Evolutionary conservation across 306 rosid species (phyloP).

Genomic region (Oemleria cerasiformis): DNA sequence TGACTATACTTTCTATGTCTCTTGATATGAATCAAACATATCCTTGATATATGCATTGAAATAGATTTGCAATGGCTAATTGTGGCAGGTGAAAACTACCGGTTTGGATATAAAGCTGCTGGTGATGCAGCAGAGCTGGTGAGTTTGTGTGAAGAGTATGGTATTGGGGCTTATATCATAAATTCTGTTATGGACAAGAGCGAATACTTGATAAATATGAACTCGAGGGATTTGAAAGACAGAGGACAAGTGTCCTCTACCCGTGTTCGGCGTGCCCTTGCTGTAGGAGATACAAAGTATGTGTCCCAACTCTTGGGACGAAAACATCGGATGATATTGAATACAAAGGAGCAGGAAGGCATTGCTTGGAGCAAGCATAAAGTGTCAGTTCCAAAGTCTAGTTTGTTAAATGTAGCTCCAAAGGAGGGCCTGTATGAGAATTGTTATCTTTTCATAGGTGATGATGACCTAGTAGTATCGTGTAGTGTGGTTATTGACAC

Average conservation of each 20-base stretch:
- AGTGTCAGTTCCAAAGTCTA: constrained; percentile 61
- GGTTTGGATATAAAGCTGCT: constrained; percentile 94
- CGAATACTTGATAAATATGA: constrained; percentile 28
- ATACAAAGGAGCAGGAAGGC: constrained; percentile 41
- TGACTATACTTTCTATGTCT: background rate
- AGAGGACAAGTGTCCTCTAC: constrained; percentile 93
- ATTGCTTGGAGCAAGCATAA: constrained; percentile 38
- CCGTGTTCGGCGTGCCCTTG: constrained; percentile 76
- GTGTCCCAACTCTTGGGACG: constrained; percentile 87
- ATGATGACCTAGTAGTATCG: constrained; percentile 25
- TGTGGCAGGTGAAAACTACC: constrained; percentile 82
- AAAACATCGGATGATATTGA: constrained; percentile 63
- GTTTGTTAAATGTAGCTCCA: constrained; percentile 75
- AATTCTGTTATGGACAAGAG: constrained; percentile 87
- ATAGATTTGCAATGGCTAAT: constrained; percentile 26
- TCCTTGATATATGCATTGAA: constrained; percentile 19
- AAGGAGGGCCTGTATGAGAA: constrained; percentile 83
- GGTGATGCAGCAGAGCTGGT: constrained; percentile 76
- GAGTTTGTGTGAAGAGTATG: constrained; percentile 75
- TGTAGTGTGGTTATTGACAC: constrained; percentile 72
- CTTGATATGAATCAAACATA: background rate
- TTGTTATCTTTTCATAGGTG: constrained; percentile 44
- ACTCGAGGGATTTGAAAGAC: constrained; percentile 54
- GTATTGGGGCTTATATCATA: constrained; percentile 73
- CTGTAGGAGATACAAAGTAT: constrained; percentile 75